Evolutionary conservation across 352 stramenopile species (phyloP).

Genomic region (Globisporangium ultimum): DNA sequence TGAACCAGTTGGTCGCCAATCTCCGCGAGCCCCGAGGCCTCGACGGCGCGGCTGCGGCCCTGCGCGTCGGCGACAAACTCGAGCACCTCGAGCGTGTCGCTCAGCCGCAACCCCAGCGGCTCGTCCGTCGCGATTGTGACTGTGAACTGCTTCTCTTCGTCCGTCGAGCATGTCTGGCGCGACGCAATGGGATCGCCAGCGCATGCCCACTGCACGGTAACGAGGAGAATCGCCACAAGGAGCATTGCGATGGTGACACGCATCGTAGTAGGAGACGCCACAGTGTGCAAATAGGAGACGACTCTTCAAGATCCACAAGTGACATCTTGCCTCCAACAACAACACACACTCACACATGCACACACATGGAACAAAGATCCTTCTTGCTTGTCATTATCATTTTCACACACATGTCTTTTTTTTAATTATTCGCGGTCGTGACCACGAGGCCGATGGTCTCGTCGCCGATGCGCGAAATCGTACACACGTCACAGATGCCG

Average conservation of each 20-base stretch:
- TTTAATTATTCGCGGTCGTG: slow-evolving; percentile 30
- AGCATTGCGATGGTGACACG: too few species aligned
- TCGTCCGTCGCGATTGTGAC: slow-evolving; percentile 34
- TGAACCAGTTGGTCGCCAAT: slow-evolving; percentile 59
- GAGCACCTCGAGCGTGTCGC: slow-evolving; percentile 56
- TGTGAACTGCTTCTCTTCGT: slow-evolving; percentile 42
- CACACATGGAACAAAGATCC: too few species aligned
- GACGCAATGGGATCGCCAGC: too few species aligned
- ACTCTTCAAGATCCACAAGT: too few species aligned
- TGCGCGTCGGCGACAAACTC: slow-evolving; percentile 58
- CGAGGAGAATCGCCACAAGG: too few species aligned
- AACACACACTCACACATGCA: too few species aligned
- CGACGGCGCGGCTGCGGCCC: slow-evolving; percentile 50
- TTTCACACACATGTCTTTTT: too few species aligned
- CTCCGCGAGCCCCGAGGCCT: slow-evolving; percentile 59
- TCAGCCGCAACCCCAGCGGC: slow-evolving; percentile 56
- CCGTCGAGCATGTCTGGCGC: slow-evolving; percentile 5
- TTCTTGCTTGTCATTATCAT: too few species aligned
- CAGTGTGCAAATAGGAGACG: too few species aligned
- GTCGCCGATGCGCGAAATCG: slow-evolving; percentile 91
- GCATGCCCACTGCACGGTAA: too few species aligned
- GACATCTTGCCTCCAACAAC: too few species aligned
- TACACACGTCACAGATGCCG: slow-evolving; percentile 91
- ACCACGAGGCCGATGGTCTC: slow-evolving; percentile 95
- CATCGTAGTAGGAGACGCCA: too few species aligned